Conservation (phyloP, 768 basidiomycete genomes). For the Tulasnella sp. region DNA sequence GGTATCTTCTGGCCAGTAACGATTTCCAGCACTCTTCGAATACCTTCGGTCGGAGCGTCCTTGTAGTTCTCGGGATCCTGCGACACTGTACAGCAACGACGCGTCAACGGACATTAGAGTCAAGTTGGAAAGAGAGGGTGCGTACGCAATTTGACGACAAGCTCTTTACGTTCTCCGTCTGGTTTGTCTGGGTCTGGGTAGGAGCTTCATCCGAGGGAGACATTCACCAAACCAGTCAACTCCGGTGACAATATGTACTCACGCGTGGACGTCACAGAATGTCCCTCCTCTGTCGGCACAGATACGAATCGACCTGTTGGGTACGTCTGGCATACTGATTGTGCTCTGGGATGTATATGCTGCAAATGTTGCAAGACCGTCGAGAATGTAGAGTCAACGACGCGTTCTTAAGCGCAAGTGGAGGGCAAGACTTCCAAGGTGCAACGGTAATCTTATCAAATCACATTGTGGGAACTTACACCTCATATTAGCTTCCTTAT, state of each 20-base stretch:
- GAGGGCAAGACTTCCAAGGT: no score
- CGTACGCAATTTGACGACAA: constrained; percentile 84
- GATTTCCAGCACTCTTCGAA: constrained; percentile 71
- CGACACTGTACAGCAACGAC: constrained; percentile 45
- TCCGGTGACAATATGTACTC: constrained; percentile 21
- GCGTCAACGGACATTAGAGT: not conserved
- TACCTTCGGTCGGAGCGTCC: constrained; percentile 93
- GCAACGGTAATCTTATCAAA: not conserved
- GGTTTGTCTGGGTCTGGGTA: constrained; percentile 59
- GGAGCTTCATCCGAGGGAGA: constrained; percentile 34
- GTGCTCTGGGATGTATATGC: not conserved
- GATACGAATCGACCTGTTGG: constrained; percentile 69
- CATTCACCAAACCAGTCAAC: not conserved
- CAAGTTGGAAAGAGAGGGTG: constrained; percentile 9
- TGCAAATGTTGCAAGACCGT: not conserved
- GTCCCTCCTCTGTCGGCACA: constrained; percentile 87
- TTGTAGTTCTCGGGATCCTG: constrained; percentile 79
- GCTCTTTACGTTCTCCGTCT: constrained; percentile 46
- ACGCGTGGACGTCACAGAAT: constrained; percentile 85
- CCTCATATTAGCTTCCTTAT: not conserved
- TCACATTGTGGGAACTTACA: not conserved
- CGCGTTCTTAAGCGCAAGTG: not conserved
- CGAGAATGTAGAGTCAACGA: not conserved
- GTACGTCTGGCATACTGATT: constrained; percentile 27
- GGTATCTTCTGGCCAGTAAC: constrained; percentile 58